A percentile compares a stretch with the other conserved stretches of the same genome.
Evolutionary conservation across 768 basidiomycete species (phyloP).

Genomic region (Leccinum arenicola): DNA sequence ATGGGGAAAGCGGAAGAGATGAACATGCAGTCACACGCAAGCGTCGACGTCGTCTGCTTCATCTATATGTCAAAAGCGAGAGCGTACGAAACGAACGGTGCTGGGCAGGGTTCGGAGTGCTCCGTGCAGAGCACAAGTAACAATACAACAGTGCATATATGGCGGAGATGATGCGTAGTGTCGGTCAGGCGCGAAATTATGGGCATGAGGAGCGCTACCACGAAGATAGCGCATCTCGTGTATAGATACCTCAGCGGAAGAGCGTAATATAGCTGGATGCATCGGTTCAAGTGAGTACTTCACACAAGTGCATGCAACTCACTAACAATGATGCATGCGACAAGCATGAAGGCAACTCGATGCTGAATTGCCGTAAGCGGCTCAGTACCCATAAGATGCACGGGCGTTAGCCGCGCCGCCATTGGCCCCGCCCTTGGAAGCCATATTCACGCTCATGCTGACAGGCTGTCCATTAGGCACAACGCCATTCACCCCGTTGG

Average conservation of each 20-base stretch:
- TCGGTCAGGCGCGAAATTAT: conserved; percentile 15
- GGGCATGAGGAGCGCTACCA: conserved; percentile 15
- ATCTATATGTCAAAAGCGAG: conserved; percentile 18
- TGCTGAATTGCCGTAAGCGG: neutral
- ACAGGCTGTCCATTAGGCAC: conserved; percentile 36
- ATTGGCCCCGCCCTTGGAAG: conserved; percentile 35
- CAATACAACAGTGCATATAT: conserved; percentile 9
- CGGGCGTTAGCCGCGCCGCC: conserved; percentile 28
- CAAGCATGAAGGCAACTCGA: conserved; percentile 5
- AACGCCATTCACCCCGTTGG: conserved; percentile 26
- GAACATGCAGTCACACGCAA: conserved; percentile 20
- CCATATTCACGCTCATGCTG: conserved; percentile 42
- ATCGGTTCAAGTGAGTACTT: neutral
- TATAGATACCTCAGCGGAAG: conserved; percentile 17
- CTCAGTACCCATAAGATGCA: conserved; percentile 42
- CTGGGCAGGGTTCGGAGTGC: neutral
- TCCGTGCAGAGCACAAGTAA: conserved; percentile 10
- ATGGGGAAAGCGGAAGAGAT: conserved; percentile 16
- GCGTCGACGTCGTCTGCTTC: conserved; percentile 16
- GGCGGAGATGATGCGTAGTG: conserved; percentile 11
- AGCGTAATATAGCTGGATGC: conserved; percentile 12
- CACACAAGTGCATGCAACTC: conserved; percentile 2
- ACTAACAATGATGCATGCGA: conserved; percentile 16
- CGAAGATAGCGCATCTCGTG: conserved; percentile 19
- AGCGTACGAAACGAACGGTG: conserved; percentile 4